Conservation (phyloP, 2,329 filamentous ascomycete genomes). For the Colletotrichum chlorophyti region DNA sequence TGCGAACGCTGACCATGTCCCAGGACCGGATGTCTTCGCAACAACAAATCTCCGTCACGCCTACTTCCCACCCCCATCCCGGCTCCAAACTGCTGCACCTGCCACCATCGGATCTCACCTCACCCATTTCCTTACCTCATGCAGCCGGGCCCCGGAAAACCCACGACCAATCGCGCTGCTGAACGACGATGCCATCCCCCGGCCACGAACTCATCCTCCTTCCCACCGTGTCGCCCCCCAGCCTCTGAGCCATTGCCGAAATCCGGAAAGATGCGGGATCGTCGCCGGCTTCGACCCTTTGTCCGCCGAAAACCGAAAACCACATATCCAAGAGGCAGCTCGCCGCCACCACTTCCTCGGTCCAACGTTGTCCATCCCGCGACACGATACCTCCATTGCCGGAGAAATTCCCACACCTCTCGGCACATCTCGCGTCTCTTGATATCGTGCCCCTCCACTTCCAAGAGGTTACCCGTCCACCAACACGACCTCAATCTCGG, state of each 20-base stretch:
- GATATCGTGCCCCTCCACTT: conserved; percentile 20
- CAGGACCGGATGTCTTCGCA: conserved; percentile 8
- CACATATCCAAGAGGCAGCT: not conserved
- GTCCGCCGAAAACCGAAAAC: conserved; percentile 20
- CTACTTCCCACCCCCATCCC: not conserved
- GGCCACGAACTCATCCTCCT: conserved; percentile 10
- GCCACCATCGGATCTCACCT: not conserved
- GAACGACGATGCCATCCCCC: conserved; percentile 17
- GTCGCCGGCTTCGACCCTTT: conserved; percentile 6
- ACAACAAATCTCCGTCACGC: conserved; percentile 20
- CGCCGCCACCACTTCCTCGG: conserved; percentile 12
- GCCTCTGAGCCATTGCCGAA: conserved; percentile 24
- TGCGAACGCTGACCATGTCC: not conserved
- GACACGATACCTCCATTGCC: conserved; percentile 13
- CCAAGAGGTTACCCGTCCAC: not conserved
- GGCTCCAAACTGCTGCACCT: not conserved
- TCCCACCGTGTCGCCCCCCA: conserved; percentile 7
- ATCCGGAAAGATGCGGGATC: conserved; percentile 27
- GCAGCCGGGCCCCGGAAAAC: conserved; percentile 20
- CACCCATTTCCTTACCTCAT: conserved; percentile 18
- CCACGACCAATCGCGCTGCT: conserved; percentile 21
- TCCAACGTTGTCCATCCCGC: not conserved
- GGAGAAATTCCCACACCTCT: conserved; percentile 3
- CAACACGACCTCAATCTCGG: conserved; percentile 9
- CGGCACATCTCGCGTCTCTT: conserved; percentile 22